These are phyloP conservation scores for Ophiocordyceps unilateralis DNA, from an alignment of 2,329 filamentous ascomycete species.

Conservation along the genomic window DNA sequence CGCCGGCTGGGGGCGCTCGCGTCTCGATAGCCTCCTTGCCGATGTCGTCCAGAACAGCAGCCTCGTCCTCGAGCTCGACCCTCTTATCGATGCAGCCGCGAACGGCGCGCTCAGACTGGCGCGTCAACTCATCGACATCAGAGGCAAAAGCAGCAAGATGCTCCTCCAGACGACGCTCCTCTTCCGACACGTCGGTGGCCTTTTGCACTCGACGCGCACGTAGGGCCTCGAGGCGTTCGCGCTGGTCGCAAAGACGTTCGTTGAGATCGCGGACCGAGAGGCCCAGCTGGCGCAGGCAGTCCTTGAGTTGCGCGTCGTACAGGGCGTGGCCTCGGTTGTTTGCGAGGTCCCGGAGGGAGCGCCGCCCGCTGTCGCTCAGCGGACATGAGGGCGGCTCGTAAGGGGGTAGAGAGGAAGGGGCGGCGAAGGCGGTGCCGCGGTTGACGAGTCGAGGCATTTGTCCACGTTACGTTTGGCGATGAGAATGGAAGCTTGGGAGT, in stretches of 20 bases:
- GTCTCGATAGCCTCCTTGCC: constrained; percentile 7
- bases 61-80: constrained; percentile 31
- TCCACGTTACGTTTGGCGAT: neutral
- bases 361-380: constrained; percentile 21
- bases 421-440: constrained; percentile 6
- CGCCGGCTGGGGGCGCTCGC: constrained; percentile 4
- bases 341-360: constrained; percentile 24
- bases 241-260: constrained; percentile 23
- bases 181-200: constrained; percentile 16
- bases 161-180: constrained; percentile 19
- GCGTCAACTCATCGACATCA: constrained; percentile 24
- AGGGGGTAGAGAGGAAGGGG: constrained; percentile 21
- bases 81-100: constrained; percentile 31
- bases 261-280: constrained; percentile 30
- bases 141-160: constrained; percentile 21
- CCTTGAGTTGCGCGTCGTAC: constrained; percentile 29
- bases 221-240: constrained; percentile 13
- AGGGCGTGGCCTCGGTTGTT: constrained; percentile 20
- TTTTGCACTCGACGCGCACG: constrained; percentile 19
- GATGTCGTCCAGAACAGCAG: constrained; percentile 19
- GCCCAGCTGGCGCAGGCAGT: constrained; percentile 25
- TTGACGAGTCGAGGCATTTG: constrained; percentile 15
- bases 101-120: constrained; percentile 26
- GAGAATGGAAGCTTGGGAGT: neutral
- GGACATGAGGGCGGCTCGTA: constrained; percentile 32